Percentiles rank a stretch among this genome's conserved stretches.
These are phyloP conservation scores for Debaryomyces prosopidis DNA, from an alignment of 805 yeast genomes.

Conservation along the genomic window DNA sequence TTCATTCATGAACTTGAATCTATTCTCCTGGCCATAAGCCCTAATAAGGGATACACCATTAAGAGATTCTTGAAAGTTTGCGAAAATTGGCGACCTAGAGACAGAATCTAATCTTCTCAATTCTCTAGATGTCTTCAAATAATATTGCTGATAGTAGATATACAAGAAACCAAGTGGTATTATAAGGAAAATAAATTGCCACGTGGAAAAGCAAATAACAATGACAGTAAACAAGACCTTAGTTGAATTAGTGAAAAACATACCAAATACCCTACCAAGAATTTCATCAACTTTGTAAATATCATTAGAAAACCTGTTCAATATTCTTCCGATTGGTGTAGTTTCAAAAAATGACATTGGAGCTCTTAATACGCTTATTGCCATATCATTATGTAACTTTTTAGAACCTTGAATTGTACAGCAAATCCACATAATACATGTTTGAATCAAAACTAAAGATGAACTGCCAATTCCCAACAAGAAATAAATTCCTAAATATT, in stretches of 20 bases:
- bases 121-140: constrained; percentile 76
- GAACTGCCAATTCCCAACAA: constrained; percentile 72
- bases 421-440: constrained; percentile 70
- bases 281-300: constrained; percentile 84
- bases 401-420: constrained; percentile 85
- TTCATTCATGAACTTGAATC: constrained; percentile 67
- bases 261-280: constrained; percentile 66
- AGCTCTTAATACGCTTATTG: constrained; percentile 69
- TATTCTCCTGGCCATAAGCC: constrained; percentile 65
- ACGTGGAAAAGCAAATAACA: constrained; percentile 84
- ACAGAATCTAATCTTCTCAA: constrained; percentile 80
- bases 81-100: constrained; percentile 76
- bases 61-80: constrained; percentile 81
- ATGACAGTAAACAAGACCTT: constrained; percentile 72
- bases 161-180: constrained; percentile 69
- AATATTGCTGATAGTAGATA: constrained; percentile 72
- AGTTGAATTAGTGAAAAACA: constrained; percentile 60
- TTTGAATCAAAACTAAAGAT: constrained; percentile 44
- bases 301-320: constrained; percentile 90
- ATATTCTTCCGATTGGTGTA: constrained; percentile 89
- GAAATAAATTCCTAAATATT: constrained; percentile 74
- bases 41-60: constrained; percentile 75
- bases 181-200: constrained; percentile 75
- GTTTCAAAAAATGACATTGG: constrained; percentile 97
- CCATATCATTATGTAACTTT: constrained; percentile 74